Evolutionary conservation across 495 filamentous ascomycete species (phyloP), one percentile per base, ranked within the genome.

Genomic region (Tuber brumale): DNA sequence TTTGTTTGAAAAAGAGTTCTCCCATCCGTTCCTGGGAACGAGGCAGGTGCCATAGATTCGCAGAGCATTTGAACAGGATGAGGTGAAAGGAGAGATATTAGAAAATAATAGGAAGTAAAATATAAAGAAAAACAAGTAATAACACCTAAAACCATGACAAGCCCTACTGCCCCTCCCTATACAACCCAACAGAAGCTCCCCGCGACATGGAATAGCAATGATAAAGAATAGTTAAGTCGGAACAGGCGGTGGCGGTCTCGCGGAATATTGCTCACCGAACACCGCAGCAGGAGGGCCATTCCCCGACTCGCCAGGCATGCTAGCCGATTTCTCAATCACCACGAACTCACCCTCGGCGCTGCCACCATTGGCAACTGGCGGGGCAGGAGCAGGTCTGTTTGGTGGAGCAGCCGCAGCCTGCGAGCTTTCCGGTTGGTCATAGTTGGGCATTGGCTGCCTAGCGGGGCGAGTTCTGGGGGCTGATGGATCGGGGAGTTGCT

Each of bases 221-320:
- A 27, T 31, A 66, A 66, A 14, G n/a, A 66, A 75, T 41, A 72
- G 19, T 72, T 9, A 76, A 70, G 80, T 66, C 31, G 81, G 73
- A 37, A 82, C 81, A 46, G 81, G 81, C n/a, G 80, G 80, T 23
- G 80, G 81, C 21, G 81, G 81, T 19, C 80, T 75, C 14, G 74
- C 75, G 46, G 81, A 51, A 70, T 82, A 81, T 73, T 79, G 70
- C 42, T 82, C 75, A 18, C 76, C 70, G 3, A 79, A 80, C 73
- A 66, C 37, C 44, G 72, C 73, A 19, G 61, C 57, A 7, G 48
- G 46, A 8, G 72, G 27, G 10, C n/a, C 10, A n/a, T 72, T 72
- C 37, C 71, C 71, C 6, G 45, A 46, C 37, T 46, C 43, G 19
- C 75, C 74, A 5, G 81, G 43, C 57, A 81, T 71, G 44, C 79